Percentiles rank a stretch among this genome's conserved stretches.
Conservation (phyloP, 139 green algal genomes). For the Zygnema circumcarinatum region DNA sequence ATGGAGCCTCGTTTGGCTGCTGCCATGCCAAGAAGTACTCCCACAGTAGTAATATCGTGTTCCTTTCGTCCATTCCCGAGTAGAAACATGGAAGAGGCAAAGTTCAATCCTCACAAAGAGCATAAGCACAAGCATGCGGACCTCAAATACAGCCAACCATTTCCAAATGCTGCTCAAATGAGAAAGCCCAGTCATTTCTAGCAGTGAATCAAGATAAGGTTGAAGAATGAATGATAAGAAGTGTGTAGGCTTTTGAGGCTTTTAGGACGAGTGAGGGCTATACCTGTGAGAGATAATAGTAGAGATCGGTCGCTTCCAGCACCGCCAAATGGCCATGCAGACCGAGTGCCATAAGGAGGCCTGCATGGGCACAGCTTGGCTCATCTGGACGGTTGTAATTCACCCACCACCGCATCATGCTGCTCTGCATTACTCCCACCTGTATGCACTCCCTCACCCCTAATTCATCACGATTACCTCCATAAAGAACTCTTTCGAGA, state of each 20-base stretch:
- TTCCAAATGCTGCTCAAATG: too few relatives aligned
- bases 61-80: slow-evolving; percentile 67
- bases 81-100: background rate
- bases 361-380: slow-evolving; percentile 78
- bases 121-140: background rate
- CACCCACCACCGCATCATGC: slow-evolving; percentile 81
- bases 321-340: slow-evolving; percentile 72
- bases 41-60: slow-evolving; percentile 80
- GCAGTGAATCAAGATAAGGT: too few relatives aligned
- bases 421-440: too few relatives aligned
- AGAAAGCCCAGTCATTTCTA: too few relatives aligned
- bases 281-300: slow-evolving; percentile 64
- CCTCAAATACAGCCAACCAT: too few relatives aligned
- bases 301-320: slow-evolving; percentile 65
- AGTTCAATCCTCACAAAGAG: background rate
- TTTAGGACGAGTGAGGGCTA: too few relatives aligned
- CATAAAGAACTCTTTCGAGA: background rate
- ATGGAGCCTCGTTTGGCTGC: slow-evolving; percentile 71
- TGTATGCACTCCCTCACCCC: background rate
- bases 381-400: slow-evolving; percentile 79
- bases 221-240: too few relatives aligned
- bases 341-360: slow-evolving; percentile 89
- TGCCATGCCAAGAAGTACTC: slow-evolving; percentile 84
- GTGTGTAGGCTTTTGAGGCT: too few relatives aligned
- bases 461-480: background rate